Conservation (phyloP, 257 asterid genomes). For the Primulina tabacum region DNA sequence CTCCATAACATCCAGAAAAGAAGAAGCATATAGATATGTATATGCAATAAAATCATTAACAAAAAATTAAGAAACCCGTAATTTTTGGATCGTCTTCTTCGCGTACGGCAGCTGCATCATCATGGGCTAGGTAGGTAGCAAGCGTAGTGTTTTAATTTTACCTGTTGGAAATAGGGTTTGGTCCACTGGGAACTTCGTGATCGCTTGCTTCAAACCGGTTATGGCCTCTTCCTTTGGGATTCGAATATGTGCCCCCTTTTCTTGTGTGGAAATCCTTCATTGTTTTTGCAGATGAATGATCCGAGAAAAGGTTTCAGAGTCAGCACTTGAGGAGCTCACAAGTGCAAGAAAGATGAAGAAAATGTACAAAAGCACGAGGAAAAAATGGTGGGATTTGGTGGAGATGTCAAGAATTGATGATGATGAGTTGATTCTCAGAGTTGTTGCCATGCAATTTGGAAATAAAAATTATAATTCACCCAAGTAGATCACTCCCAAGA, state of each 20-base stretch:
- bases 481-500: conserved; percentile 21
- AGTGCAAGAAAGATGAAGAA: conserved; percentile 25
- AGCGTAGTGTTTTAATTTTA: neutral
- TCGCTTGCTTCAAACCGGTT: conserved; percentile 37
- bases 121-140: too few species aligned
- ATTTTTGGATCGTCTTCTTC: neutral
- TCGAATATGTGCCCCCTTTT: neutral
- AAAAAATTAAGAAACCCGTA: too few species aligned
- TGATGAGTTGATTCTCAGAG: conserved; percentile 13
- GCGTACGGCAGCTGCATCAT: neutral
- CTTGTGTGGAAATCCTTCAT: conserved; percentile 8
- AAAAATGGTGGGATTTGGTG: conserved; percentile 19
- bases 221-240: conserved; percentile 9
- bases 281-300: neutral
- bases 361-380: conserved; percentile 21
- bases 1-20: neutral
- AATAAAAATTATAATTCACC: conserved; percentile 13
- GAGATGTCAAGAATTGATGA: conserved; percentile 6
- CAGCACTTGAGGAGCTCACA: conserved; percentile 25
- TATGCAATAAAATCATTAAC: neutral
- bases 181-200: conserved; percentile 81
- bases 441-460: conserved; percentile 35
- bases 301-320: conserved; percentile 8
- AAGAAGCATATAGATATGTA: neutral
- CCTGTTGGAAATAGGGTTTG: conserved; percentile 69